Evolutionary conservation across 2,329 filamentous ascomycete genomes (phyloP).

Genomic region (Juglanconis oblonga): DNA sequence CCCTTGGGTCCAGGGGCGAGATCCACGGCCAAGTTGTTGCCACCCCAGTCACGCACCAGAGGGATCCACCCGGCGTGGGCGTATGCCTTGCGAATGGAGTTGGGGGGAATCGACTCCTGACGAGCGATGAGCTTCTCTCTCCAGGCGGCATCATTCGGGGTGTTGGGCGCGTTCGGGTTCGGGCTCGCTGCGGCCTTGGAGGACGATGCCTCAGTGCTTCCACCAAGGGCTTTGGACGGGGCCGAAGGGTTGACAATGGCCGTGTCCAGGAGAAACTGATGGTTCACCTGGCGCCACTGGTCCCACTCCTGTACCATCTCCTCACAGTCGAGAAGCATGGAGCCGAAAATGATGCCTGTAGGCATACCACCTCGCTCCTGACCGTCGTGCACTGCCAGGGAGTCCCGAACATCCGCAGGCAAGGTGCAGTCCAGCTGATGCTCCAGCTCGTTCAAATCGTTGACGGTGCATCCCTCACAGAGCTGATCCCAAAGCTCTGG

Average conservation of each 20-base stretch:
- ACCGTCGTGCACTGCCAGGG: slow-evolving; percentile 87
- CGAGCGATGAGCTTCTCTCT: slow-evolving; percentile 77
- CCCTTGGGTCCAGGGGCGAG: slow-evolving; percentile 85
- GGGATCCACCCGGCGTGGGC: slow-evolving; percentile 95
- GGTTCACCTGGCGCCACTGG: slow-evolving; percentile 91
- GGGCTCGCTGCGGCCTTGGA: slow-evolving; percentile 57
- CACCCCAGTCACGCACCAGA: slow-evolving; percentile 94
- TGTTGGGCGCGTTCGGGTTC: slow-evolving; percentile 31
- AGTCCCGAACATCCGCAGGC: slow-evolving; percentile 90
- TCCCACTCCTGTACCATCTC: slow-evolving; percentile 98
- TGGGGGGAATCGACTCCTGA: slow-evolving; percentile 84
- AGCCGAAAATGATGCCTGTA: slow-evolving; percentile 88
- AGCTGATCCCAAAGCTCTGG: slow-evolving; percentile 91
- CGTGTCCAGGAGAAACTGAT: slow-evolving; percentile 73
- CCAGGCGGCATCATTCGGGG: slow-evolving; percentile 65
- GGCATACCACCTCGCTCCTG: slow-evolving; percentile 90
- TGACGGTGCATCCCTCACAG: slow-evolving; percentile 85
- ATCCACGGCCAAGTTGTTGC: slow-evolving; percentile 94
- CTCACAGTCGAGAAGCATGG: slow-evolving; percentile 96
- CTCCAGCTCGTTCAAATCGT: slow-evolving; percentile 95
- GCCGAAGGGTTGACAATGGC: slow-evolving; percentile 57
- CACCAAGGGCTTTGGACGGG: slow-evolving; percentile 70
- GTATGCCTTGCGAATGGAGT: slow-evolving; percentile 87
- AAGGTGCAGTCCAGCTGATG: slow-evolving; percentile 93
- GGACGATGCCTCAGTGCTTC: slow-evolving; percentile 64